phyloP scores from a whole-genome alignment of 768 basidiomycete genomes.

The Infundibulicybe gibba region DNA sequence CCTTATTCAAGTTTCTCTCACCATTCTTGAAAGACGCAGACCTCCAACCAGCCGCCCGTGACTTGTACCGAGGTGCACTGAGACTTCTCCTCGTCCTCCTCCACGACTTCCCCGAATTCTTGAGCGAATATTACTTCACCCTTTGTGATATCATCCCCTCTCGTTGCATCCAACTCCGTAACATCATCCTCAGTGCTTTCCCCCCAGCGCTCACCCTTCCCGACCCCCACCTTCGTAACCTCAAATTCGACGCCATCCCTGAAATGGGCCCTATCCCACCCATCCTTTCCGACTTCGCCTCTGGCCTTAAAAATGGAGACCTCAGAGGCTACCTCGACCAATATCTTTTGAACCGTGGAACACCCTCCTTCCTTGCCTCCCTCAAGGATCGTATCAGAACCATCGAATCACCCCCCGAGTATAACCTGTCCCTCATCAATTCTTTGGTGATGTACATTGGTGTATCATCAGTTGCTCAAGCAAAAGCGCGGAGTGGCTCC shows the following conservation, averaged over 20 bases:
- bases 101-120: conserved; percentile 98
- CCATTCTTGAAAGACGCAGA: conserved; percentile 87
- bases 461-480: conserved; percentile 87
- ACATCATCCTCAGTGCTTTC: conserved; percentile 95
- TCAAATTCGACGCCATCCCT: conserved; percentile 71
- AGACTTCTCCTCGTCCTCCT: conserved; percentile 91
- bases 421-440: conserved; percentile 90
- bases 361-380: conserved; percentile 67
- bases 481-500: conserved; percentile 80
- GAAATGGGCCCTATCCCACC: conserved; percentile 94
- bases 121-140: conserved; percentile 95
- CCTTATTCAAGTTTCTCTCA: conserved; percentile 91
- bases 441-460: conserved; percentile 95
- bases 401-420: conserved; percentile 52
- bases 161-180: conserved; percentile 92
- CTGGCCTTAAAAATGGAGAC: conserved; percentile 76
- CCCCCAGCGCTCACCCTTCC: conserved; percentile 79
- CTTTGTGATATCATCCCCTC: conserved; percentile 92
- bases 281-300: conserved; percentile 87
- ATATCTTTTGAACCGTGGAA: conserved; percentile 75
- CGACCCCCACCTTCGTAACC: conserved; percentile 77
- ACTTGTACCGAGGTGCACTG: conserved; percentile 87
- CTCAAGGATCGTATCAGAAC: conserved; percentile 74
- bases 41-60: conserved; percentile 74
- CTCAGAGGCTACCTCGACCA: conserved; percentile 80